Evolutionary conservation across 2,329 filamentous ascomycete genomes (phyloP).

Genomic region (Pseudocercospora fuligena): DNA sequence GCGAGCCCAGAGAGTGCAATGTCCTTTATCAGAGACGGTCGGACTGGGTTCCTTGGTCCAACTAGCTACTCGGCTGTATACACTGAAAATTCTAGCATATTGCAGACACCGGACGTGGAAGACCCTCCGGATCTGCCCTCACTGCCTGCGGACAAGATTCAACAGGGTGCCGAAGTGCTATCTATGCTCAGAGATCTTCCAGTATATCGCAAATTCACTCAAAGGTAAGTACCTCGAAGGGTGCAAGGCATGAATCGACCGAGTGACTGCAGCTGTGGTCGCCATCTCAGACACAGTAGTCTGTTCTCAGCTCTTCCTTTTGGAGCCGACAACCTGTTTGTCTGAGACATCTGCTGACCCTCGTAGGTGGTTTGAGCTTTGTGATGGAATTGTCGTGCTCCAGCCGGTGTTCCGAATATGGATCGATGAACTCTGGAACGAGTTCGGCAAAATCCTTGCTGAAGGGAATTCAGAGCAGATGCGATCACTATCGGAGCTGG

Average conservation of each 20-base stretch:
- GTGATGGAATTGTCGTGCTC: slow-evolving; percentile 42
- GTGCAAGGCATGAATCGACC: too few species aligned
- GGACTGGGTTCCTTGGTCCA: slow-evolving; percentile 40
- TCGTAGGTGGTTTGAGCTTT: slow-evolving; percentile 37
- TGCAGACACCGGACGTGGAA: slow-evolving; percentile 33
- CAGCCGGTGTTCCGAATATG: slow-evolving; percentile 40
- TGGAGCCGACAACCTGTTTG: too few species aligned
- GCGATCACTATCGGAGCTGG: slow-evolving; percentile 44
- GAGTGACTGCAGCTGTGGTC: too few species aligned
- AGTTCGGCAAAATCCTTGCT: slow-evolving; percentile 36
- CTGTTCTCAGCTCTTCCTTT: too few species aligned
- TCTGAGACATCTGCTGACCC: too few species aligned
- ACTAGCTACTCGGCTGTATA: slow-evolving; percentile 43
- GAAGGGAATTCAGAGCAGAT: slow-evolving; percentile 41
- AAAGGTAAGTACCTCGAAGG: slow-evolving; percentile 17
- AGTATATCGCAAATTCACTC: slow-evolving; percentile 37
- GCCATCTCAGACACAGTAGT: too few species aligned
- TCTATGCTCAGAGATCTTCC: slow-evolving; percentile 40
- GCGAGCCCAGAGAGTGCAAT: slow-evolving; percentile 31
- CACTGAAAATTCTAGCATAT: slow-evolving; percentile 37
- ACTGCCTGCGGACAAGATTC: slow-evolving; percentile 37
- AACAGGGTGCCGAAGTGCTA: slow-evolving; percentile 41
- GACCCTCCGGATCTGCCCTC: slow-evolving; percentile 33
- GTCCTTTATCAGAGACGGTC: slow-evolving; percentile 34
- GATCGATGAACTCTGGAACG: slow-evolving; percentile 44